Evolutionary conservation across 352 stramenopile species (phyloP).

Genomic region (Phytopythium chamaehyphon): DNA sequence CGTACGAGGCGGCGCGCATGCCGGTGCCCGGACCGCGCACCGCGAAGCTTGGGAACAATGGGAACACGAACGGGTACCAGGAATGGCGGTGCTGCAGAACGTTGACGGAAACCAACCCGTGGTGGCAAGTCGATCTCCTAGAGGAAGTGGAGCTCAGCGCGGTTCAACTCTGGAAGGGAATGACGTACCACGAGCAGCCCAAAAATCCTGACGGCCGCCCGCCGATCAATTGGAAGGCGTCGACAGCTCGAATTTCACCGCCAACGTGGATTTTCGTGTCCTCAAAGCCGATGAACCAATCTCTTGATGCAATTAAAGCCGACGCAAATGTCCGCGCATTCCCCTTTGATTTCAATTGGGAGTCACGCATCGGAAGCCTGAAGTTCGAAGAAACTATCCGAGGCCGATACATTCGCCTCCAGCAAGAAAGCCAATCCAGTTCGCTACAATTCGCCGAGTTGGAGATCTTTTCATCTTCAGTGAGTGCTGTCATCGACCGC

Average conservation of each 20-base stretch:
- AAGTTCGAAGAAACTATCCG: conserved; percentile 11
- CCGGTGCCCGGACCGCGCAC: conserved; percentile 36
- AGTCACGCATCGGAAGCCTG: conserved; percentile 18
- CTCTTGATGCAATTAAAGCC: conserved; percentile 11
- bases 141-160: conserved; percentile 23
- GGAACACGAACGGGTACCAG: conserved; percentile 58
- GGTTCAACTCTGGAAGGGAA: conserved; percentile 63
- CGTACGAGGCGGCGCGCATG: conserved; percentile 26
- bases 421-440: conserved; percentile 33
- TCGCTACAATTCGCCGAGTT: conserved; percentile 67
- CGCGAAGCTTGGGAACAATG: conserved; percentile 56
- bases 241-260: conserved; percentile 23
- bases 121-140: conserved; percentile 72
- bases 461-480: conserved; percentile 42
- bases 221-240: conserved; percentile 28
- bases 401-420: conserved; percentile 57
- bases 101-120: conserved; percentile 46
- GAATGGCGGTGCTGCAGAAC: conserved; percentile 71
- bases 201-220: conserved; percentile 35
- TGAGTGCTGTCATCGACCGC: too few species aligned
- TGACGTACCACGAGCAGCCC: conserved; percentile 67
- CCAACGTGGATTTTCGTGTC: conserved; percentile 62
- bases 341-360: conserved; percentile 17
- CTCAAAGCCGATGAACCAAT: conserved; percentile 25
- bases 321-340: conserved; percentile 20